phyloP scores from a whole-genome alignment of 2,329 filamentous ascomycete genomes.

The Podosphaera xanthii region DNA sequence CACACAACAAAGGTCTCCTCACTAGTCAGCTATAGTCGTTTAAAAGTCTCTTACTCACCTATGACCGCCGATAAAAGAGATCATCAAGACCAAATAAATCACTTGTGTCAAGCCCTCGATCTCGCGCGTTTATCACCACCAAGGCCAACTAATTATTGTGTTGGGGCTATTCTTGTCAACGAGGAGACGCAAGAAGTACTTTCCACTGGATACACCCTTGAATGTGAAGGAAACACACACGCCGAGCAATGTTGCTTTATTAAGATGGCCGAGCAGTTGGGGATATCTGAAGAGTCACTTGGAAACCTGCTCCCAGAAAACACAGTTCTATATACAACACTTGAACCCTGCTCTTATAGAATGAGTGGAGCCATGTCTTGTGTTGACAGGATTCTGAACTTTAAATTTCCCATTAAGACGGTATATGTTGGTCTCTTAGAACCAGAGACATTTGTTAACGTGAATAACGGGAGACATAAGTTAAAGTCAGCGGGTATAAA shows the following conservation, averaged over 20 bases:
- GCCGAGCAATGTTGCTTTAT: constrained; percentile 81
- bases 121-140: constrained; percentile 61
- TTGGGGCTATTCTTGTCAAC: constrained; percentile 70
- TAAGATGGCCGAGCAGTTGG: constrained; percentile 36
- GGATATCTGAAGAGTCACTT: constrained; percentile 30
- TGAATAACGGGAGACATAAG: constrained; percentile 51
- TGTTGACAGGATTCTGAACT: constrained; percentile 51
- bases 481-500: constrained; percentile 51
- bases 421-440: constrained; percentile 80
- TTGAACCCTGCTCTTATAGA: constrained; percentile 62
- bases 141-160: constrained; percentile 76
- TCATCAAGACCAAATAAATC: constrained; percentile 13
- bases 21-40: too few species aligned
- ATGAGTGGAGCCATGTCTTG: constrained; percentile 57
- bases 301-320: constrained; percentile 26
- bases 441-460: constrained; percentile 69
- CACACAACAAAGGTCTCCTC: too few species aligned
- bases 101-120: constrained; percentile 51
- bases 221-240: constrained; percentile 81
- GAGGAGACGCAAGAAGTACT: constrained; percentile 34
- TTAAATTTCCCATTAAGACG: constrained; percentile 32
- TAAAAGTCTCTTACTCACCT: too few species aligned
- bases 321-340: constrained; percentile 63
- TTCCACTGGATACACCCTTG: constrained; percentile 72
- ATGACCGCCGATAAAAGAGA: too few species aligned